Conservation (phyloP, 2,329 filamentous ascomycete genomes). For the Ambrosiella cleistominuta region DNA sequence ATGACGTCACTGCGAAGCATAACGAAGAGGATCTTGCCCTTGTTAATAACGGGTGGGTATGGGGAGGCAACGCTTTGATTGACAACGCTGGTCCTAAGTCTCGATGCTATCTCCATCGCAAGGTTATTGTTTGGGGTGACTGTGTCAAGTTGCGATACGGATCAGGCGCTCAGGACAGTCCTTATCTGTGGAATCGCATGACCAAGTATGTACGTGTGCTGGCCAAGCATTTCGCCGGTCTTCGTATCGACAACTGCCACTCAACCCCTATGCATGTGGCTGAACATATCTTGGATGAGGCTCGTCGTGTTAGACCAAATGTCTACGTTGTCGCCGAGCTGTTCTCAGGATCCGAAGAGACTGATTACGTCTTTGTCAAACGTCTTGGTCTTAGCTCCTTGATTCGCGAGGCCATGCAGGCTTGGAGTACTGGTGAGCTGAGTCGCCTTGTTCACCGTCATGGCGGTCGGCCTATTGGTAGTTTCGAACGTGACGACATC, state of each 20-base stretch:
- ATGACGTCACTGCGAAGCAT: conserved; percentile 61
- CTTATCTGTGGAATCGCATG: conserved; percentile 93
- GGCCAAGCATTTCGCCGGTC: conserved; percentile 86
- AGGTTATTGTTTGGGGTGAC: conserved; percentile 97
- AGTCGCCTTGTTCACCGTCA: conserved; percentile 87
- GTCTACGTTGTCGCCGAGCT: conserved; percentile 87
- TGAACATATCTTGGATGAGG: conserved; percentile 86
- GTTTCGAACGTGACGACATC: conserved; percentile 85
- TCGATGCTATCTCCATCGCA: conserved; percentile 80
- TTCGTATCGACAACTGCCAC: conserved; percentile 96
- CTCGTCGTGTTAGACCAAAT: conserved; percentile 71
- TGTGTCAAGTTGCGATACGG: conserved; percentile 96
- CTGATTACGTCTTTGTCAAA: conserved; percentile 92
- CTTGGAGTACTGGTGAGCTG: conserved; percentile 86
- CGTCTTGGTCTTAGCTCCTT: conserved; percentile 77
- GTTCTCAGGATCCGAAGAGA: conserved; percentile 88
- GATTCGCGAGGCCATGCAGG: conserved; percentile 95
- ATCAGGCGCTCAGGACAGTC: conserved; percentile 60
- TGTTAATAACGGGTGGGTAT: conserved; percentile 97
- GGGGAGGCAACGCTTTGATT: conserved; percentile 84
- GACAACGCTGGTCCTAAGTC: conserved; percentile 87
- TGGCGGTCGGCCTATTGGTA: conserved; percentile 85
- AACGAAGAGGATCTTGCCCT: conserved; percentile 60
- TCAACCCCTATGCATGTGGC: conserved; percentile 90
- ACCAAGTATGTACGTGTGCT: conserved; percentile 77